Conservation (phyloP, 2,329 filamentous ascomycete species). For the Neocatenulostroma microsporum region DNA sequence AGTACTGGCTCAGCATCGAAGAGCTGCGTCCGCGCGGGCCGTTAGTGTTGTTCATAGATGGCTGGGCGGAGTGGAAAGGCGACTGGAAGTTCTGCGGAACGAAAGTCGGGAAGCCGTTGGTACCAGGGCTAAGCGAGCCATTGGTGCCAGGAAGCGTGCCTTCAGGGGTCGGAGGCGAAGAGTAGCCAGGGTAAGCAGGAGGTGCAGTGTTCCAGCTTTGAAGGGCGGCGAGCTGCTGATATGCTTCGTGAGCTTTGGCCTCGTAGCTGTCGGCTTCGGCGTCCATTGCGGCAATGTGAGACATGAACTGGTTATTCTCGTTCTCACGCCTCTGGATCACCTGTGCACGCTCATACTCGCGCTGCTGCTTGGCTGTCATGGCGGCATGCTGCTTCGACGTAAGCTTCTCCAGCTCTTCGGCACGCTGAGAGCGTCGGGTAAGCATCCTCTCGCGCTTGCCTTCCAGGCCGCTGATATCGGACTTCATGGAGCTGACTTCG, state of each 20-base stretch:
- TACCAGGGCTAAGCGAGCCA: slow-evolving; percentile 13
- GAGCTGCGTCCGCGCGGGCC: slow-evolving; percentile 40
- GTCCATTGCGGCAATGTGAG: slow-evolving; percentile 33
- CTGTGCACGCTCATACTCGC: slow-evolving; percentile 25
- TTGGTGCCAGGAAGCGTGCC: slow-evolving; percentile 49
- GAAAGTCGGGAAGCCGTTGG: slow-evolving; percentile 18
- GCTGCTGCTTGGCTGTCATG: slow-evolving; percentile 27
- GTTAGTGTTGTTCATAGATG: slow-evolving; percentile 11
- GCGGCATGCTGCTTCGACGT: slow-evolving; percentile 58
- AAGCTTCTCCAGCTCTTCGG: slow-evolving; percentile 64
- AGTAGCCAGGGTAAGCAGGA: slow-evolving; percentile 21
- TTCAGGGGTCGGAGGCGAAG: slow-evolving; percentile 51
- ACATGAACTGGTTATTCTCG: slow-evolving; percentile 32
- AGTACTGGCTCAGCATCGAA: slow-evolving; percentile 46
- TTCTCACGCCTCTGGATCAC: slow-evolving; percentile 27
- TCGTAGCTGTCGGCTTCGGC: slow-evolving; percentile 31
- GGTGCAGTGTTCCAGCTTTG: slow-evolving; percentile 20
- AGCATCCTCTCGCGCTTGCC: slow-evolving; percentile 66
- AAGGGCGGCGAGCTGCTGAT: slow-evolving; percentile 29
- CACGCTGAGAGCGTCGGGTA: slow-evolving; percentile 62
- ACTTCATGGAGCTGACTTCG: slow-evolving; percentile 54
- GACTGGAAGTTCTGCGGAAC: slow-evolving; percentile 17
- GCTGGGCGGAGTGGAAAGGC: slow-evolving; percentile 17
- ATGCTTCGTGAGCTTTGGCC: slow-evolving; percentile 33
- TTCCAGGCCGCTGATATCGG: slow-evolving; percentile 56